Conservation (phyloP, 2,329 filamentous ascomycete species). For the Arthroderma uncinatum region DNA sequence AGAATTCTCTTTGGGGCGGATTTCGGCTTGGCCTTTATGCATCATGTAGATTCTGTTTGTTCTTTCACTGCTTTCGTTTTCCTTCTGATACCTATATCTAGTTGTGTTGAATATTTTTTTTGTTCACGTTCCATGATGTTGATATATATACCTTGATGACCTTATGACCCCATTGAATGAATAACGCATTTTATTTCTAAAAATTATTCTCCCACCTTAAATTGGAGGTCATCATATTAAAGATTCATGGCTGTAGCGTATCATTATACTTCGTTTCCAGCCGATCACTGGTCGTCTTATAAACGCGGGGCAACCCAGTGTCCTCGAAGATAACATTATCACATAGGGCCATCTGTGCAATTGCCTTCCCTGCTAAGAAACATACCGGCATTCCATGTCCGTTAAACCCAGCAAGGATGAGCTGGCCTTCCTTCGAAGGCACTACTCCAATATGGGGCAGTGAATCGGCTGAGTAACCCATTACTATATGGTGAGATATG, state of each 20-base stretch:
- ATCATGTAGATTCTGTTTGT: background rate
- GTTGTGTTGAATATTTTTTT: background rate
- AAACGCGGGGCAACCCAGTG: constrained; percentile 25
- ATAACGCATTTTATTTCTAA: background rate
- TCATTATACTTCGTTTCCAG: constrained; percentile 18
- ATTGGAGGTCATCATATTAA: background rate
- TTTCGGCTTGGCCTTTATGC: background rate
- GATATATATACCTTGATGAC: background rate
- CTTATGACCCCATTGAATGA: background rate
- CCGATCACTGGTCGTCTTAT: constrained; percentile 23
- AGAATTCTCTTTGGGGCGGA: background rate
- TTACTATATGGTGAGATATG: constrained; percentile 32
- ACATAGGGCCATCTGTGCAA: constrained; percentile 44
- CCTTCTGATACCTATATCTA: background rate
- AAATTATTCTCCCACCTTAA: background rate
- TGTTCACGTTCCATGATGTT: background rate
- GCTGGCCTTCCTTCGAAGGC: constrained; percentile 38
- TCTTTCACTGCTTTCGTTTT: background rate
- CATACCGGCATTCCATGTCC: constrained; percentile 58
- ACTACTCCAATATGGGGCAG: constrained; percentile 44
- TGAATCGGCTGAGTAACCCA: constrained; percentile 42
- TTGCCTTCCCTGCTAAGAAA: constrained; percentile 47
- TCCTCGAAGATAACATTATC: constrained; percentile 18
- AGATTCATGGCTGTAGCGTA: constrained; percentile 10
- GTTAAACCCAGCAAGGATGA: constrained; percentile 50